phyloP scores from a whole-genome alignment of 148 eudicot genomes.

The Mesembryanthemum crystallinum region DNA sequence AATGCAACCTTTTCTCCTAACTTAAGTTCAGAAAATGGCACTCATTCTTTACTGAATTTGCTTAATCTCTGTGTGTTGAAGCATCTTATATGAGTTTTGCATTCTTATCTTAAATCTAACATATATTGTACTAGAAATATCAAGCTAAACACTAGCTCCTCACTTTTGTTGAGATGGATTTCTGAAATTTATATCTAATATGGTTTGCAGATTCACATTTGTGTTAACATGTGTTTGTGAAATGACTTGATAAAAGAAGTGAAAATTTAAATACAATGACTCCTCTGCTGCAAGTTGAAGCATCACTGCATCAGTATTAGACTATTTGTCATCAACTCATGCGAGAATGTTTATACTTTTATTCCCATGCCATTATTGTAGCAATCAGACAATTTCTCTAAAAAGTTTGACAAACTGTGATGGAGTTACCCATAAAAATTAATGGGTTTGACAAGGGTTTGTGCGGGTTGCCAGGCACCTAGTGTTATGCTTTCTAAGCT shows the following conservation, averaged over 20 bases:
- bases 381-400: neutral
- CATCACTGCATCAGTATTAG: too few relatives aligned
- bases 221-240: neutral
- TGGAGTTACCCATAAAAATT: neutral
- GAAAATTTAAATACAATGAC: neutral
- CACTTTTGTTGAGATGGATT: neutral
- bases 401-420: neutral
- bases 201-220: neutral
- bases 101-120: neutral
- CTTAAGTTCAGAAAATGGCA: conserved; percentile 10
- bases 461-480: neutral
- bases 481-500: neutral
- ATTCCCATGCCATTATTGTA: neutral
- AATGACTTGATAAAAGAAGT: neutral
- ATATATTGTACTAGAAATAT: neutral
- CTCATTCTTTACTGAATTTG: neutral
- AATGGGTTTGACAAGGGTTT: neutral
- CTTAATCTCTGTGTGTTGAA: neutral
- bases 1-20: conserved; percentile 46
- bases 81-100: neutral
- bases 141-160: neutral
- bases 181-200: too few relatives aligned
- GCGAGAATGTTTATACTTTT: neutral
- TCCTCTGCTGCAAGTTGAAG: neutral
- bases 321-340: too few relatives aligned